Base-by-base conservation (phyloP, 495 filamentous ascomycete species). In the Neurospora discreta region DNA sequence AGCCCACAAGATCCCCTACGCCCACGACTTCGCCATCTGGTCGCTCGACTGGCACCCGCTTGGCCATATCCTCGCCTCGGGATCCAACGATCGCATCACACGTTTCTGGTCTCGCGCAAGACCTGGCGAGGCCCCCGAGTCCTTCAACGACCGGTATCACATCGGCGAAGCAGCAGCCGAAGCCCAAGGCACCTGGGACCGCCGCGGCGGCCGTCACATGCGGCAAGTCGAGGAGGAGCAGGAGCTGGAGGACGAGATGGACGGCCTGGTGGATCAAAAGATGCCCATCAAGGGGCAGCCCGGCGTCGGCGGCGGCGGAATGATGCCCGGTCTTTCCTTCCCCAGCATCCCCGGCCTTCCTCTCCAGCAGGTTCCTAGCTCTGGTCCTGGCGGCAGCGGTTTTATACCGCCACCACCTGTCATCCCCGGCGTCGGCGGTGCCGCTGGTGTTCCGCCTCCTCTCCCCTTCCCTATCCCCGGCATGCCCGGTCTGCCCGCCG, bases 51-150 rank as follows among this genome's bases (percentile, higher is more conserved):
- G 95, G 92, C 95, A 99, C 77, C 95, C 95, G 1, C 84, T 98
- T 0, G 95, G 95, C 26, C 95, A 99, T 76, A 95, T 99, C 72
- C 86, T 99, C 36, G 93, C 94, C n/a, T 97, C 95, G n/a, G 95
- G 95, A 5, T 97, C 95, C 3, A 99, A 99, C 79, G 95, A 99
- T 80, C 91, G 95, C 67, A 93, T 96, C 65, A 98, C 95, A 9
- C 89, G 95, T 41, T 99, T 99, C 83, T 99, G 95, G 95, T 92
- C 93, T 16, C 89, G 95, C 23, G 85, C 92, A 8, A 84, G 95
- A 67, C 95, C 95, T 3, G 95, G 95, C 39, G 95, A 98, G 69
- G 74, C 74, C 9, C 52, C 52, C 52, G 89, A 90, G 71, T 90
- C 89, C 77, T 89, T 92, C 84, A 93, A 91, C 76, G 95, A 98